Percentiles rank a stretch among this genome's conserved stretches.
Evolutionary conservation across 2,329 filamentous ascomycete species (phyloP).

Genomic region (Hypoxylon sp.): DNA sequence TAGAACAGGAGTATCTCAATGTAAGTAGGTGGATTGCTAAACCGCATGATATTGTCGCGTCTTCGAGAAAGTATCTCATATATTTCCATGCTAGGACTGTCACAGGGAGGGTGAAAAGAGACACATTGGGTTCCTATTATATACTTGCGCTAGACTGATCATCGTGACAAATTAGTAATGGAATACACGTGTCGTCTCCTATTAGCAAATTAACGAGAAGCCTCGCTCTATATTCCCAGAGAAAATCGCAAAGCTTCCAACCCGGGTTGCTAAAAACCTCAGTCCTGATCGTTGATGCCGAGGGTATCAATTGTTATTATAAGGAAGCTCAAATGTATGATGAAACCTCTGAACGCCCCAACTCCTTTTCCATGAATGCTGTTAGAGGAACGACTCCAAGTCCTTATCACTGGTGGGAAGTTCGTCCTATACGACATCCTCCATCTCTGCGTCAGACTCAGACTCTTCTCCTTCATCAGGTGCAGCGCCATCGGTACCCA

Average conservation of each 20-base stretch:
- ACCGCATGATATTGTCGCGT: not conserved
- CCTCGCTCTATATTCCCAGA: not conserved
- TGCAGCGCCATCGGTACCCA: conserved; percentile 64
- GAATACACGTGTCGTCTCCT: not conserved
- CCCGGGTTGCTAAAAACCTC: conserved; percentile 19
- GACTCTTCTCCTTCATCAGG: conserved; percentile 64
- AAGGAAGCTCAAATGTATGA: conserved; percentile 13
- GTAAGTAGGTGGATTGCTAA: not conserved
- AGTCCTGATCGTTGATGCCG: conserved; percentile 34
- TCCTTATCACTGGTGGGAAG: not conserved
- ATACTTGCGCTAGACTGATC: no score
- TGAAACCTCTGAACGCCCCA: conserved; percentile 30
- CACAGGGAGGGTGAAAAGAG: no score
- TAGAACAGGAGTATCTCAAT: not conserved
- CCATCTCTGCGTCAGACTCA: conserved; percentile 78
- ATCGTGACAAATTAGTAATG: not conserved
- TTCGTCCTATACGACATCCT: conserved; percentile 69
- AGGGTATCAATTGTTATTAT: conserved; percentile 48
- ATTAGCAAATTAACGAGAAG: not conserved
- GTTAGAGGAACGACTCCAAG: conserved; percentile 2
- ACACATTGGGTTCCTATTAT: no score
- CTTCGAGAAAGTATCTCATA: not conserved
- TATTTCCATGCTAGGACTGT: not conserved
- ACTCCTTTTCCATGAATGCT: conserved; percentile 36
- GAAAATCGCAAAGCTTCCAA: not conserved